phyloP scores from a whole-genome alignment of 2,329 filamentous ascomycete genomes.

The Epichloe sp. region DNA sequence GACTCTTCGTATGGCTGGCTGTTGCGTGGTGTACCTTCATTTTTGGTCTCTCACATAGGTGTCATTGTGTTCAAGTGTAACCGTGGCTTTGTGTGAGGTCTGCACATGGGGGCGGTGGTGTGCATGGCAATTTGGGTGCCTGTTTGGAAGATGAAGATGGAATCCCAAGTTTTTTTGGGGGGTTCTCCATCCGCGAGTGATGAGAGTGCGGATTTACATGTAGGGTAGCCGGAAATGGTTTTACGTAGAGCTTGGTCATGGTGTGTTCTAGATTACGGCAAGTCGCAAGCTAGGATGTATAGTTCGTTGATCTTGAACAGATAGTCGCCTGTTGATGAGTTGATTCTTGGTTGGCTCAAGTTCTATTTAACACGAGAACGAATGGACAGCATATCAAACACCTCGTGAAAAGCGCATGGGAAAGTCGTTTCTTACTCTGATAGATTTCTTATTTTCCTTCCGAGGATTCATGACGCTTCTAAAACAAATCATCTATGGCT shows the following conservation, averaged over 20 bases:
- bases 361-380: not conserved
- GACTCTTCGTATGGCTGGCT: not conserved
- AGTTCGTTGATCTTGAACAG: not conserved
- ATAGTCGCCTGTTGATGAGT: not conserved
- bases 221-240: no score
- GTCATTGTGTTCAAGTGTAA: not conserved
- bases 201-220: no score
- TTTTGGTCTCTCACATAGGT: not conserved
- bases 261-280: no score
- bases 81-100: not conserved
- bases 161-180: no score
- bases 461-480: conserved; percentile 2
- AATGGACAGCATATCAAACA: not conserved
- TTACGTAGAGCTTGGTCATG: no score
- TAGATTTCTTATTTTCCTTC: not conserved
- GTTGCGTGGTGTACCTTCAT: not conserved
- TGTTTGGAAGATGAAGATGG: not conserved
- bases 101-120: not conserved
- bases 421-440: not conserved
- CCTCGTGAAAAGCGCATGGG: not conserved
- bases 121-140: not conserved
- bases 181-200: no score
- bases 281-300: not conserved
- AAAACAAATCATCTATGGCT: conserved; percentile 75
- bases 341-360: not conserved